Conservation (phyloP, 495 filamentous ascomycete genomes). For the Massariosphaeria phaeospora region DNA sequence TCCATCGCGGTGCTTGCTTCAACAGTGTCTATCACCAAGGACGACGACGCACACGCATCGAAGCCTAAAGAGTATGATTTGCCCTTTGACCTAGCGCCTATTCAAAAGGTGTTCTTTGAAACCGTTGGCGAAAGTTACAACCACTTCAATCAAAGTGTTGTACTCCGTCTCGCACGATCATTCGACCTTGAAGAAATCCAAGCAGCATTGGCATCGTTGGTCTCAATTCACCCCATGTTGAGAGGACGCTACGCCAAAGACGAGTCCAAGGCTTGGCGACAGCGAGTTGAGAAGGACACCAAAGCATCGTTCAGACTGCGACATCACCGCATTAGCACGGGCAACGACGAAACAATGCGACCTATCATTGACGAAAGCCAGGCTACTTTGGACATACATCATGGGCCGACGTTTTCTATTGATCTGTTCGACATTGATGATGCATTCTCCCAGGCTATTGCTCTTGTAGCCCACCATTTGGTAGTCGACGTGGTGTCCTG, state of each 20-base stretch:
- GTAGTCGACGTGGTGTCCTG: constrained; percentile 34
- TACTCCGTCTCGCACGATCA: constrained; percentile 52
- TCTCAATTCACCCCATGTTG: constrained; percentile 68
- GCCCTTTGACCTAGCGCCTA: constrained; percentile 61
- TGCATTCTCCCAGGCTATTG: constrained; percentile 16
- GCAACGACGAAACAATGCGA: background rate
- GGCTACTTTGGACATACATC: constrained; percentile 19
- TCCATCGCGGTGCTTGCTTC: constrained; percentile 25
- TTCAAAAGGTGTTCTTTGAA: constrained; percentile 67
- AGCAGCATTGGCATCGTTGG: constrained; percentile 53
- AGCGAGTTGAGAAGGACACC: constrained; percentile 20
- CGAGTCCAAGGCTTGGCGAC: constrained; percentile 20
- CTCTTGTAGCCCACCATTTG: constrained; percentile 31
- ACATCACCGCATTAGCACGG: constrained; percentile 4
- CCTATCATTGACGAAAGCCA: constrained; percentile 29
- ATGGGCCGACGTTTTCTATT: constrained; percentile 27
- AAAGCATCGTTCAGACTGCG: constrained; percentile 19
- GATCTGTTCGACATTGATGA: constrained; percentile 28
- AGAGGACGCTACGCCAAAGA: constrained; percentile 52
- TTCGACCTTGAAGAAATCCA: constrained; percentile 48
- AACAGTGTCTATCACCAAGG: background rate
- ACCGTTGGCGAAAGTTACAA: constrained; percentile 51
- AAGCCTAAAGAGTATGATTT: constrained; percentile 1
- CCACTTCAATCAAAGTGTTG: constrained; percentile 70
- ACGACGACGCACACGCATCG: constrained; percentile 39